A percentile compares a stretch with the other conserved stretches of the same genome.
Conservation (phyloP, 2,329 filamentous ascomycete genomes). For the Bimuria novae-zelandiae region DNA sequence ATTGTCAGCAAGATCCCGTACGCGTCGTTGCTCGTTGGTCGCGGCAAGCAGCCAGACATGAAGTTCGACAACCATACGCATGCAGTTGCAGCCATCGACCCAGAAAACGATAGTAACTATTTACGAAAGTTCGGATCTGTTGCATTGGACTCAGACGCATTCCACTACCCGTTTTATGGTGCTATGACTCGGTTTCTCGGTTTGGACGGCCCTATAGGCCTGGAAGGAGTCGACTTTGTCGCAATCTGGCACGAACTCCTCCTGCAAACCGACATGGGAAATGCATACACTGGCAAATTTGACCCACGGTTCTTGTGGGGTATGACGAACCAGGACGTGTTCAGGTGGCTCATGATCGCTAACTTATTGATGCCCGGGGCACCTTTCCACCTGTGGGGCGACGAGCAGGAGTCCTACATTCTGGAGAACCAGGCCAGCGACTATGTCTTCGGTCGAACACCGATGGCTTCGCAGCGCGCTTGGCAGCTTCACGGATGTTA, state of each 20-base stretch:
- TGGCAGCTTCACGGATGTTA: slow-evolving; percentile 71
- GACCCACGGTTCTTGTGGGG: slow-evolving; percentile 69
- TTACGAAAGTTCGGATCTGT: slow-evolving; percentile 58
- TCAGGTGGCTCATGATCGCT: slow-evolving; percentile 66
- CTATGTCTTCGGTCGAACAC: slow-evolving; percentile 67
- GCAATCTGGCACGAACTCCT: slow-evolving; percentile 62
- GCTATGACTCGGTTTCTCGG: slow-evolving; percentile 65
- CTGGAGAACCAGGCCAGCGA: slow-evolving; percentile 67
- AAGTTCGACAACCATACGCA: slow-evolving; percentile 53
- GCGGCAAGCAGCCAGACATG: slow-evolving; percentile 63
- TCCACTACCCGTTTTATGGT: slow-evolving; percentile 68
- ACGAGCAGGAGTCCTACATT: slow-evolving; percentile 68
- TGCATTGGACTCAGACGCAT: slow-evolving; percentile 64
- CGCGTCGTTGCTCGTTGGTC: slow-evolving; percentile 65
- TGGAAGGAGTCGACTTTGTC: slow-evolving; percentile 51
- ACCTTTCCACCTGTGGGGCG: slow-evolving; percentile 65
- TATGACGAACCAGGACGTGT: slow-evolving; percentile 68
- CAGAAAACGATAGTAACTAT: slow-evolving; percentile 52
- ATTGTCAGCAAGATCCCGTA: slow-evolving; percentile 66
- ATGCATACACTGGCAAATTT: slow-evolving; percentile 63
- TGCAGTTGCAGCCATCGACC: slow-evolving; percentile 56
- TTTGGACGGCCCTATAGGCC: slow-evolving; percentile 54
- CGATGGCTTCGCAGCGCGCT: slow-evolving; percentile 64
- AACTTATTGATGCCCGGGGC: slow-evolving; percentile 65
- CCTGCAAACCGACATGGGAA: slow-evolving; percentile 63